Conservation (phyloP, 2,329 filamentous ascomycete species). For the Arthrinium phaeospermum region DNA sequence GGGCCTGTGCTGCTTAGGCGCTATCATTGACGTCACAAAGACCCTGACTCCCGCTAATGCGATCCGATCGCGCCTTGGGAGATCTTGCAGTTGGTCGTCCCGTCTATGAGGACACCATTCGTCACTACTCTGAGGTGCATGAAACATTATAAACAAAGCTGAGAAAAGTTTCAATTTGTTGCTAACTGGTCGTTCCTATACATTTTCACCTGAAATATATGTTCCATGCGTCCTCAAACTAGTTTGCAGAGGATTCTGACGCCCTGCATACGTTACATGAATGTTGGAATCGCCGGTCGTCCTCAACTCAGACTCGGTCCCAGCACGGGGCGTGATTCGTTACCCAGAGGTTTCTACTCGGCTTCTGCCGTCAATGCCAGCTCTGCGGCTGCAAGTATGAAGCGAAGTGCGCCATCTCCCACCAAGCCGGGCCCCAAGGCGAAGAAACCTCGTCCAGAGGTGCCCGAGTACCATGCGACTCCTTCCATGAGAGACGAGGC, state of each 20-base stretch:
- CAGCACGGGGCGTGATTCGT: too few species aligned
- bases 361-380: neutral
- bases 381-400: neutral
- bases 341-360: neutral
- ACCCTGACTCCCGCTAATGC: neutral
- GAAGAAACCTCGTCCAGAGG: slow-evolving; percentile 35
- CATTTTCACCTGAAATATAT: too few species aligned
- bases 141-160: too few species aligned
- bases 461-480: slow-evolving; percentile 52
- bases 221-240: neutral
- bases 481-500: slow-evolving; percentile 46
- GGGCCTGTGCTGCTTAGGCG: neutral
- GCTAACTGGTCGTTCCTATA: neutral
- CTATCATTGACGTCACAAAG: slow-evolving; percentile 8
- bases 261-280: neutral
- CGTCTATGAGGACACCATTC: neutral
- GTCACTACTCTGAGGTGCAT: neutral
- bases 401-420: slow-evolving; percentile 10
- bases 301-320: neutral
- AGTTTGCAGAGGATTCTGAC: neutral
- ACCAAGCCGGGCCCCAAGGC: neutral
- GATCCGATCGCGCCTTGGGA: neutral
- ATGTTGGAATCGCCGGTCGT: neutral
- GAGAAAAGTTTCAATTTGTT: neutral
- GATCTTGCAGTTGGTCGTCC: neutral